Percentiles rank a stretch among this genome's conserved stretches.
Conservation (phyloP, 1,139 yeast species). For the Diutina ranongensis region DNA sequence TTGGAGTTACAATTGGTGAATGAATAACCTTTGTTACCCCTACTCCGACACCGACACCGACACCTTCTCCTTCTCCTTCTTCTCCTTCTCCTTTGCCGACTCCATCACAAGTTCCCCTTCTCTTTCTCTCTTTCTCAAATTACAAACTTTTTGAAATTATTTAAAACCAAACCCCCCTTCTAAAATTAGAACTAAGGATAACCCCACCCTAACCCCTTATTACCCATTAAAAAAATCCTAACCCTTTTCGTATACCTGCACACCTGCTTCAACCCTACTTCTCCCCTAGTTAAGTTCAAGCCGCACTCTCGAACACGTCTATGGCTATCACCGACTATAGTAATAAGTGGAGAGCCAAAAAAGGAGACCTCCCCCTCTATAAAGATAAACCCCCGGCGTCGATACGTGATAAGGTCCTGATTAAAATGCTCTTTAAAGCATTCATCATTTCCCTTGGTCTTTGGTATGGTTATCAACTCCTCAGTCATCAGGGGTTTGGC, state of each 20-base stretch:
- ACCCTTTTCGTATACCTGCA: too few species aligned
- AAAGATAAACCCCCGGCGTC: conserved; percentile 5
- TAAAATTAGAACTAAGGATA: too few species aligned
- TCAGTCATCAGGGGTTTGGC: conserved; percentile 8
- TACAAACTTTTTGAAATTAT: too few species aligned
- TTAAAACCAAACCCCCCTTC: too few species aligned
- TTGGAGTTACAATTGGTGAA: too few species aligned
- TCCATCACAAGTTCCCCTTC: too few species aligned
- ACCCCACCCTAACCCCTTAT: too few species aligned
- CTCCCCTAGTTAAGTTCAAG: too few species aligned
- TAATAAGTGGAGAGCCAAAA: conserved; percentile 12
- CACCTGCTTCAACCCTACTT: too few species aligned
- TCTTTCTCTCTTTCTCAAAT: too few species aligned
- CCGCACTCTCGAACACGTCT: not conserved
- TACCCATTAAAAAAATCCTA: too few species aligned
- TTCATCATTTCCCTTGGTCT: conserved; percentile 26
- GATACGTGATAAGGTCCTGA: not conserved
- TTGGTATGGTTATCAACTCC: conserved; percentile 19
- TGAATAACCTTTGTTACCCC: too few species aligned
- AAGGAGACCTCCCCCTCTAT: conserved; percentile 7
- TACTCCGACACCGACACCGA: not conserved
- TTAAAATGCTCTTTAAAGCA: conserved; percentile 31
- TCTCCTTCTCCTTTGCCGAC: not conserved
- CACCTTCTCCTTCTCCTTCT: not conserved
- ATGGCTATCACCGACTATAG: not conserved